These are phyloP conservation scores for Cladorrhinum sp. DNA, from an alignment of 2,329 filamentous ascomycete species.

Conservation along the genomic window DNA sequence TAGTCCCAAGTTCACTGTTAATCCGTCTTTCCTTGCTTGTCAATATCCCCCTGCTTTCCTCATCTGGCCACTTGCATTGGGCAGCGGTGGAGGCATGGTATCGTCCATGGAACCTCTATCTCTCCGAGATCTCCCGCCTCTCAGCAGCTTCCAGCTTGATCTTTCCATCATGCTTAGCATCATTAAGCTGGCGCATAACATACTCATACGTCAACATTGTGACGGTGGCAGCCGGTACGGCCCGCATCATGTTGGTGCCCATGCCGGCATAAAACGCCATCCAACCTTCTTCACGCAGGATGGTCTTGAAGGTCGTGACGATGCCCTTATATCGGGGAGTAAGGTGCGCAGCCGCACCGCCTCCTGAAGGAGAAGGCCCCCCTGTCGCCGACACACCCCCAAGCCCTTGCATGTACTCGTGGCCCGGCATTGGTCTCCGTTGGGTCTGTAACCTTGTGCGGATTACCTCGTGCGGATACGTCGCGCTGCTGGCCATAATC, in stretches of 20 bases:
- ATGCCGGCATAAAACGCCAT: conserved; percentile 94
- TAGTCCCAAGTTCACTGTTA: no score
- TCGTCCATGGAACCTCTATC: neutral
- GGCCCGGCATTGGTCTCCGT: conserved; percentile 63
- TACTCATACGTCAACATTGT: conserved; percentile 98
- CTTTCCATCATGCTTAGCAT: conserved; percentile 40
- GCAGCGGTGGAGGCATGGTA: no score
- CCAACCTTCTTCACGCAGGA: conserved; percentile 90
- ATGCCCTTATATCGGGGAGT: conserved; percentile 66
- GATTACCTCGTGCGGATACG: conserved; percentile 96
- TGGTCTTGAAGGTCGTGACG: conserved; percentile 76
- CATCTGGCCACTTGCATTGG: no score
- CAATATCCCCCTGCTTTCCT: no score
- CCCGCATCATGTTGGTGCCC: conserved; percentile 95
- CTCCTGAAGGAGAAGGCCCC: conserved; percentile 23
- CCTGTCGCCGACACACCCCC: conserved; percentile 41
- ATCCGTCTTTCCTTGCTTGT: no score
- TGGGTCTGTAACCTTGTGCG: conserved; percentile 93
- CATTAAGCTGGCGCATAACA: conserved; percentile 53
- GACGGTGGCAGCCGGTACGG: conserved; percentile 91
- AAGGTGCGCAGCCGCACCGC: conserved; percentile 26
- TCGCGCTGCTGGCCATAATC: conserved; percentile 87
- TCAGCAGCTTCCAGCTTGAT: conserved; percentile 30
- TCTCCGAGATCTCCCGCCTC: conserved; percentile 8
- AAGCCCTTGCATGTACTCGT: conserved; percentile 50